phyloP scores from a whole-genome alignment of 495 filamentous ascomycete genomes.

The Durotheca rogersii region DNA sequence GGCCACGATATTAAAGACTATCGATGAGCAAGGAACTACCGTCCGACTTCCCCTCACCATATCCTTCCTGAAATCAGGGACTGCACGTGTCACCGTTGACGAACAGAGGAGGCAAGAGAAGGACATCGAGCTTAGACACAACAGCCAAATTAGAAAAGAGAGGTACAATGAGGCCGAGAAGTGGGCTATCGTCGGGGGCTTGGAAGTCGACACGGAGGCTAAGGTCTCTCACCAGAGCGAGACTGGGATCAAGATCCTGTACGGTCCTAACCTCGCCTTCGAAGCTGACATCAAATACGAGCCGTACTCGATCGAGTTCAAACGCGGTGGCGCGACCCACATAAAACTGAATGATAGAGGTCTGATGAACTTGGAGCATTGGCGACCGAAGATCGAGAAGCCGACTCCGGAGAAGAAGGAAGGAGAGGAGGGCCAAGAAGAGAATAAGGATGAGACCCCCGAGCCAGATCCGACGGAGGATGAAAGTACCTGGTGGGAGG shows the following conservation, averaged over 20 bases:
- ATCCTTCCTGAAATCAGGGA: conserved; percentile 85
- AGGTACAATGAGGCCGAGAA: conserved; percentile 88
- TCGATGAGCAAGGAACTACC: conserved; percentile 58
- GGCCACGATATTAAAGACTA: conserved; percentile 74
- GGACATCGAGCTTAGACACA: conserved; percentile 82
- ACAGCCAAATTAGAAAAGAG: conserved; percentile 83
- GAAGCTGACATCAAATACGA: conserved; percentile 78
- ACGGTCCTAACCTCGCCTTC: conserved; percentile 73
- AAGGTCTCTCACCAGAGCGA: conserved; percentile 58
- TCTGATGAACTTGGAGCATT: conserved; percentile 90
- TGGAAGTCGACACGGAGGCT: conserved; percentile 66
- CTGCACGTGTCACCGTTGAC: conserved; percentile 82
- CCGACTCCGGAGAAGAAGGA: conserved; percentile 53
- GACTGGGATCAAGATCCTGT: conserved; percentile 71
- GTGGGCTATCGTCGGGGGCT: conserved; percentile 81
- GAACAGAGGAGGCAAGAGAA: conserved; percentile 87
- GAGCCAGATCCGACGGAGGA: conserved; percentile 54
- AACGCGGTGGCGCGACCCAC: conserved; percentile 77
- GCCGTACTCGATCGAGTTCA: conserved; percentile 83
- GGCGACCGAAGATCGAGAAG: conserved; percentile 83
- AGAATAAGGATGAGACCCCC: conserved; percentile 44
- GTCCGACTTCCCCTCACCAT: conserved; percentile 80
- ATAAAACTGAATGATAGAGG: conserved; percentile 86
- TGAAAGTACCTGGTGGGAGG: conserved; percentile 96
- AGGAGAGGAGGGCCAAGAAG: conserved; percentile 47